Conservation (phyloP, 2,329 filamentous ascomycete genomes). For the Fusarium pininemorale region DNA sequence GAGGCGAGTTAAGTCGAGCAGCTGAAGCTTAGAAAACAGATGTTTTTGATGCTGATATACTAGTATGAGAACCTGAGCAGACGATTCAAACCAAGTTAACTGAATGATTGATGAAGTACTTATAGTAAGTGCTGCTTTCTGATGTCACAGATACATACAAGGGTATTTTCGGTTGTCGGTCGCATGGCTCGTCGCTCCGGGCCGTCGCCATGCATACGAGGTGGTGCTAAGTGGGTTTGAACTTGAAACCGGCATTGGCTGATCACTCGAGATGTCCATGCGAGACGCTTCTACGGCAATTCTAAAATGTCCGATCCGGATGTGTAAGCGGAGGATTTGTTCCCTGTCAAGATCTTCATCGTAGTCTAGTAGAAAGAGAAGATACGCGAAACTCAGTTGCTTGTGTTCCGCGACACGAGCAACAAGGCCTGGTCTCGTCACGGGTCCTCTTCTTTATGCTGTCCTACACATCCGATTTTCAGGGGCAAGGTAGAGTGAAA, state of each 20-base stretch:
- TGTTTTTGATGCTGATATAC: not conserved
- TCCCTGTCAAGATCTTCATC: not conserved
- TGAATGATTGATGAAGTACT: not conserved
- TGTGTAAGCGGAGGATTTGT: not conserved
- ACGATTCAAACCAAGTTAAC: not conserved
- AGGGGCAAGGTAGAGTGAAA: not conserved
- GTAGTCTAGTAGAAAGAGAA: not conserved
- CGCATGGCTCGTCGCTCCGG: constrained; percentile 22
- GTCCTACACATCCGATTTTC: too few species aligned
- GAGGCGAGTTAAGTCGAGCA: rapidly evolving
- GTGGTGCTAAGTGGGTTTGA: not conserved
- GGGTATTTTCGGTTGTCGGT: constrained; percentile 13
- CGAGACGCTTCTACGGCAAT: not conserved
- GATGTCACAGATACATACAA: not conserved
- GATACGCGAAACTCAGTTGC: not conserved
- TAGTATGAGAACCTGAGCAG: not conserved
- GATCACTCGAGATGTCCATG: not conserved
- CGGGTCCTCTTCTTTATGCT: not conserved
- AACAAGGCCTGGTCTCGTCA: not conserved
- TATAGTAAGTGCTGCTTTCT: not conserved
- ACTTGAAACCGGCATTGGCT: not conserved
- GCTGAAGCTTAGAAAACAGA: not conserved
- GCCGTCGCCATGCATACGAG: constrained; percentile 2
- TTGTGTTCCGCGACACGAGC: not conserved
- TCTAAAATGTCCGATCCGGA: not conserved